Percentiles rank a stretch among this genome's conserved stretches.
Evolutionary conservation across 2,329 filamentous ascomycete species (phyloP).

Genomic region (Colletotrichum navitas): DNA sequence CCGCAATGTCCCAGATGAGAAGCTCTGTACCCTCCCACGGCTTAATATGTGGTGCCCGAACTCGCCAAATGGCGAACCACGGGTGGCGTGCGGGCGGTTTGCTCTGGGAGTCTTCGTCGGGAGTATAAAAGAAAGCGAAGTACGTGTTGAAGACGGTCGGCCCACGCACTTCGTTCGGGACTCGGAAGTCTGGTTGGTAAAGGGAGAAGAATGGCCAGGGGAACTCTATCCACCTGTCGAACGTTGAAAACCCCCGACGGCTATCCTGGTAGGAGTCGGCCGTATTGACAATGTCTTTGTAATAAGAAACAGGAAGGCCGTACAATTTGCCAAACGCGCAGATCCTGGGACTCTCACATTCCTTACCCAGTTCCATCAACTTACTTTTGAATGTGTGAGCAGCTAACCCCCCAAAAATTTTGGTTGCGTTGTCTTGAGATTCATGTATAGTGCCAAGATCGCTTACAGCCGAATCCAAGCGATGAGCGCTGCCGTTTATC

Average conservation of each 20-base stretch:
- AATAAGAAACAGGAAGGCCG: constrained; percentile 57
- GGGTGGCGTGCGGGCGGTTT: constrained; percentile 54
- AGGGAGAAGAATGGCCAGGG: constrained; percentile 45
- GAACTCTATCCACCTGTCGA: constrained; percentile 53
- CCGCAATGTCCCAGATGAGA: constrained; percentile 66
- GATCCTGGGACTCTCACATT: neutral
- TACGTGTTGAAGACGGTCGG: constrained; percentile 51
- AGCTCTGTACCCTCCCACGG: constrained; percentile 58
- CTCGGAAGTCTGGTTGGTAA: neutral
- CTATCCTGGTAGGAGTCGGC: constrained; percentile 51
- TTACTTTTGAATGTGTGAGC: constrained; percentile 47
- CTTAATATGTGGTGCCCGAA: constrained; percentile 53
- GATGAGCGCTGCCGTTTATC: neutral
- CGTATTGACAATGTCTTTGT: constrained; percentile 51
- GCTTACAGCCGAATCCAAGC: neutral
- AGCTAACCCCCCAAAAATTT: neutral
- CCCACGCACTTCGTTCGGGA: neutral
- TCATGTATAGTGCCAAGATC: neutral
- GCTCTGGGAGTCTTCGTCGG: constrained; percentile 38
- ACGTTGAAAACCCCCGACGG: constrained; percentile 47
- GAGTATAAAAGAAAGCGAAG: constrained; percentile 64
- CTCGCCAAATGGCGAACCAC: constrained; percentile 65
- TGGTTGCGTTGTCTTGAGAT: neutral
- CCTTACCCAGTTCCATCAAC: constrained; percentile 28
- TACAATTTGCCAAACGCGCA: constrained; percentile 50